Conservation (phyloP, 2,329 filamentous ascomycete genomes). For the Penicillium thymicola region DNA sequence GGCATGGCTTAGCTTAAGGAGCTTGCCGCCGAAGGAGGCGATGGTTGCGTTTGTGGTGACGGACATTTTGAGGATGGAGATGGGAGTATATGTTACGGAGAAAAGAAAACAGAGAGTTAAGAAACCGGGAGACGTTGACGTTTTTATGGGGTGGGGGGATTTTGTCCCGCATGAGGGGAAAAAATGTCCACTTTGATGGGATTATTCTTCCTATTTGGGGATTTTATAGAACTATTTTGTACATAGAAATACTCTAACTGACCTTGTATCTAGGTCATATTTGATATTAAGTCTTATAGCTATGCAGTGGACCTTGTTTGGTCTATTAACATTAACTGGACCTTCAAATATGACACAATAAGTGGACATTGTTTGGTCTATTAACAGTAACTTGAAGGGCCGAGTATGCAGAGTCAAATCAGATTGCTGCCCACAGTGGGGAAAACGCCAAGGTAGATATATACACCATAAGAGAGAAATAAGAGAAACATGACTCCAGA, state of each 20-base stretch:
- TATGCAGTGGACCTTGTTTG: neutral
- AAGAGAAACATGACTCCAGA: neutral
- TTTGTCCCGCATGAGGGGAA: conserved; percentile 29
- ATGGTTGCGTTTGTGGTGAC: conserved; percentile 90
- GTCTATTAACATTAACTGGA: neutral
- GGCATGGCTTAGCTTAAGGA: conserved; percentile 88
- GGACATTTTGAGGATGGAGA: conserved; percentile 55
- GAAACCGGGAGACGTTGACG: conserved; percentile 3
- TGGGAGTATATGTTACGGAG: neutral
- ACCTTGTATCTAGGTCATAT: neutral
- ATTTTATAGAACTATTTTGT: neutral
- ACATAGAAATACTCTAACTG: neutral
- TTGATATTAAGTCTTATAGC: neutral
- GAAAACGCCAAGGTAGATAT: conserved; percentile 6
- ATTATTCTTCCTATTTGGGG: conserved; percentile 1
- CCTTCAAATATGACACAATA: neutral
- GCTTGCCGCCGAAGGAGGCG: conserved; percentile 86
- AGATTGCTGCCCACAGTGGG: conserved; percentile 17
- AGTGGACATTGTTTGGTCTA: neutral
- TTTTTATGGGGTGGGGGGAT: conserved; percentile 18
- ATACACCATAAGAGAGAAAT: neutral
- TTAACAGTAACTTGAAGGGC: neutral
- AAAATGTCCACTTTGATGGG: conserved; percentile 17
- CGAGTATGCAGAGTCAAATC: conserved; percentile 8
- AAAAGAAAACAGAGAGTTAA: neutral